These are phyloP conservation scores for Gaultheria prostrata DNA, from an alignment of 148 eudicot species.

Conservation along the genomic window DNA sequence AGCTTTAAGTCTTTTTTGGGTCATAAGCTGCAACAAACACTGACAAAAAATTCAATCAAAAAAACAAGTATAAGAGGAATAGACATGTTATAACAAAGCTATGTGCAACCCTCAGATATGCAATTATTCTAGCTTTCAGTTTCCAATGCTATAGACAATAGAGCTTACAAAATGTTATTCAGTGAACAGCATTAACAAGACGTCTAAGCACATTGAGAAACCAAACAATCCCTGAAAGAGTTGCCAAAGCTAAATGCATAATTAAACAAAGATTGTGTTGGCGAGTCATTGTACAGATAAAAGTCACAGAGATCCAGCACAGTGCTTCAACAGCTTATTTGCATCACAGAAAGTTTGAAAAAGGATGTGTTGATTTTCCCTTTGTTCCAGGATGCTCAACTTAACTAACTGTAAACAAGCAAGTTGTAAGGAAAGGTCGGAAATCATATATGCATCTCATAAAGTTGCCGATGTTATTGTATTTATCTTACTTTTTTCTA, in stretches of 20 bases:
- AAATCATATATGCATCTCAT: background rate
- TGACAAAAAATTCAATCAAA: no score
- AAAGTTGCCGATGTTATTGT: background rate
- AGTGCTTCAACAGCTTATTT: background rate
- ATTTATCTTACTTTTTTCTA: background rate
- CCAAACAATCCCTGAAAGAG: background rate
- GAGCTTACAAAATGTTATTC: background rate
- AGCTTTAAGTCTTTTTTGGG: background rate
- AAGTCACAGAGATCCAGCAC: background rate
- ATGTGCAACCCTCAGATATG: background rate
- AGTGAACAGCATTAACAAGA: no score
- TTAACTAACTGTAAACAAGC: background rate
- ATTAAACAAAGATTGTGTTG: no score
- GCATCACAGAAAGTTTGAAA: background rate
- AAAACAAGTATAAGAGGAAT: background rate
- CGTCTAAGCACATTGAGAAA: background rate
- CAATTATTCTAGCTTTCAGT: background rate
- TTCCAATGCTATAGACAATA: background rate
- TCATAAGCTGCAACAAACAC: background rate
- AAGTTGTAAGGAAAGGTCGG: background rate
- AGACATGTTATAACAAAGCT: background rate
- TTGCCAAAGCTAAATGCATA: background rate
- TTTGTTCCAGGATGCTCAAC: background rate
- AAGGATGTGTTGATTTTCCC: background rate
- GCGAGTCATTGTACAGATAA: background rate